Percentiles rank a stretch among this genome's conserved stretches.
Conservation (phyloP, 2,329 filamentous ascomycete genomes). For the Aspergillus jensenii region DNA sequence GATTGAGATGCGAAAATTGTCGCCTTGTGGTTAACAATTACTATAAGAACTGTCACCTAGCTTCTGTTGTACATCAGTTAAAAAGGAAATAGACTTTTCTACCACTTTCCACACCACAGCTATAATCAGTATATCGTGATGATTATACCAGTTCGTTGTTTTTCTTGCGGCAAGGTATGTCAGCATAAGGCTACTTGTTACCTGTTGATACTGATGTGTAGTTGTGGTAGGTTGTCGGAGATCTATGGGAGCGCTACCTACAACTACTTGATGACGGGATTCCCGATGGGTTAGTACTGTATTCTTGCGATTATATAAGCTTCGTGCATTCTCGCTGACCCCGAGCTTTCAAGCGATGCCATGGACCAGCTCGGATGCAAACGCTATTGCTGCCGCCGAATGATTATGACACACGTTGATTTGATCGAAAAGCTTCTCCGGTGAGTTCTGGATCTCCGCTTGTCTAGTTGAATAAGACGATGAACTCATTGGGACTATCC, state of each 20-base stretch:
- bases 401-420: slow-evolving; percentile 99
- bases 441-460: slow-evolving; percentile 53
- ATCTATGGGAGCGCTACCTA: slow-evolving; percentile 96
- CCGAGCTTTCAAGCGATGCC: slow-evolving; percentile 61
- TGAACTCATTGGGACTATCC: neutral
- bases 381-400: slow-evolving; percentile 96
- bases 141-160: slow-evolving; percentile 99
- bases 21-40: neutral
- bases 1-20: neutral
- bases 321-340: slow-evolving; percentile 10
- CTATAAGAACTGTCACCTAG: neutral
- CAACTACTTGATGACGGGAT: slow-evolving; percentile 78
- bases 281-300: slow-evolving; percentile 65
- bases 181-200: neutral
- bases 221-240: slow-evolving; percentile 75
- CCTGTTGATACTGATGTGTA: slow-evolving; percentile 9
- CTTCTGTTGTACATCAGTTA: neutral
- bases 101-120: neutral
- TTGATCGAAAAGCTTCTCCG: slow-evolving; percentile 97
- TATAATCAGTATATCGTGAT: slow-evolving; percentile 49
- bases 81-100: neutral
- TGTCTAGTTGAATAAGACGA: neutral
- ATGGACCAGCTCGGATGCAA: slow-evolving; percentile 94
- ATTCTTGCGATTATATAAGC: neutral
- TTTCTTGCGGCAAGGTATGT: slow-evolving; percentile 95